Evolutionary conservation across 1,284 basidiomycete genomes (phyloP).

Genomic region (Ustilago hordei): DNA sequence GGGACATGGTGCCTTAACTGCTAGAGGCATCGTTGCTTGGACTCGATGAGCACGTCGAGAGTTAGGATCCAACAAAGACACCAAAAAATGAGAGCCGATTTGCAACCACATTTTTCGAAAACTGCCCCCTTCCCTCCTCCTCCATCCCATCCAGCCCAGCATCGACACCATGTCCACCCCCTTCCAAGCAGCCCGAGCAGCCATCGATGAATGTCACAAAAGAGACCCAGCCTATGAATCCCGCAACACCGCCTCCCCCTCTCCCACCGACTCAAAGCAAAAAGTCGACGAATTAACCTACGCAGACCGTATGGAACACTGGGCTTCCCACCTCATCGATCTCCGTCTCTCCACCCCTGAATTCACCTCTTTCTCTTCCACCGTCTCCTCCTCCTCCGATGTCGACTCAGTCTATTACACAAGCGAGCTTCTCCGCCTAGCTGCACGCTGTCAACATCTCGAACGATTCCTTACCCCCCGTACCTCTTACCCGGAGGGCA

Average conservation of each 20-base stretch:
- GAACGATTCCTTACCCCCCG: slow-evolving; percentile 64
- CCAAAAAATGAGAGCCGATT: too few species aligned
- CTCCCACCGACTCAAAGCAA: slow-evolving; percentile 10
- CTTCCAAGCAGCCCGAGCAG: slow-evolving; percentile 35
- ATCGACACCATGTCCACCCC: slow-evolving; percentile 37
- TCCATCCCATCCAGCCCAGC: neutral
- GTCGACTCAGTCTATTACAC: slow-evolving; percentile 24
- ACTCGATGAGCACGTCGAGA: too few species aligned
- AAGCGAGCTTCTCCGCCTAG: slow-evolving; percentile 54
- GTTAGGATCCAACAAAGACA: too few species aligned
- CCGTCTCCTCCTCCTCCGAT: slow-evolving; percentile 27
- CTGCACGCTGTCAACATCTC: slow-evolving; percentile 66
- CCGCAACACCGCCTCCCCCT: slow-evolving; percentile 10
- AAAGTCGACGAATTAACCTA: slow-evolving; percentile 63
- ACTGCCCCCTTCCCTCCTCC: neutral
- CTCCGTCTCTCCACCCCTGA: slow-evolving; percentile 39
- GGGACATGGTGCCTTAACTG: too few species aligned
- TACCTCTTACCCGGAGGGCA: slow-evolving; percentile 62
- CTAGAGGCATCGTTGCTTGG: too few species aligned
- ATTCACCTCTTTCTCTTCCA: slow-evolving; percentile 23
- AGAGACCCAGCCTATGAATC: slow-evolving; percentile 49
- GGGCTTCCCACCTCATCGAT: slow-evolving; percentile 34
- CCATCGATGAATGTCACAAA: slow-evolving; percentile 54
- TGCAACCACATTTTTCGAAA: neutral
- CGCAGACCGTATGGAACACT: slow-evolving; percentile 60